Base-by-base conservation (phyloP, 305 asterid genomes). In the Fraxinus xanthoxyloides region DNA sequence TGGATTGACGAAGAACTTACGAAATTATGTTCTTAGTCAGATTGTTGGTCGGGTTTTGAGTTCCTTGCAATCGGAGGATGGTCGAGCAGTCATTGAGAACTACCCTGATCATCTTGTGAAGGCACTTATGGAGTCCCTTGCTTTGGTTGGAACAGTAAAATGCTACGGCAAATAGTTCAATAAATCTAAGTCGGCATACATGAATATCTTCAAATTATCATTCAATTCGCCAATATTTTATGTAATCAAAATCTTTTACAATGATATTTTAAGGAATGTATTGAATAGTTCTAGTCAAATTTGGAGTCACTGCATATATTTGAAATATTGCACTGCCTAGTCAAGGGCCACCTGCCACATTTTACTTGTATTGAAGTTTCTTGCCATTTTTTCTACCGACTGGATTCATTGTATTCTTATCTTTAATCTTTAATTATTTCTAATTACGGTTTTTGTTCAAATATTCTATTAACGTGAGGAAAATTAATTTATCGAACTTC, bases 91-190 rank as follows among this genome's bases (percentile, higher is more conserved):
- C 82, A 82, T 95, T 23, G 98, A 95, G 85, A 88, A 92, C 36
- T 84, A 85, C 80, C 98, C 98, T 0, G 93, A 91, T 82, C 86
- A 88, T 85, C 97, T 95, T 83, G 84, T 90, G 77, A 72, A 86
- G 84, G 98, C 98, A 61, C 90, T 95, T 1, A 43, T 7, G 48
- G 93, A 87, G 77, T 86, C 97, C 10, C 87, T 95, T 85, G 89
- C 92, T 78, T 88, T 95, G 88, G 98, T 95, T 75, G 92, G 94
- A 86, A 93, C 98, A 5, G 93, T 95, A 17, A 95, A 95, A 85
- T 69, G 90, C 83, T 92, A 90, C 48, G 59, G 30, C 63, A 48
- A 34, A 21, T 19, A 59, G 69, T 21, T 19, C 69, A 59, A 19
- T 19, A 21, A 19, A 59, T 7, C 4, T 0, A 7, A 59, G 69